Percentiles rank a stretch among this genome's conserved stretches.
Evolutionary conservation across 139 green algal genomes (phyloP).

Genomic region (Chlorella ohadii): DNA sequence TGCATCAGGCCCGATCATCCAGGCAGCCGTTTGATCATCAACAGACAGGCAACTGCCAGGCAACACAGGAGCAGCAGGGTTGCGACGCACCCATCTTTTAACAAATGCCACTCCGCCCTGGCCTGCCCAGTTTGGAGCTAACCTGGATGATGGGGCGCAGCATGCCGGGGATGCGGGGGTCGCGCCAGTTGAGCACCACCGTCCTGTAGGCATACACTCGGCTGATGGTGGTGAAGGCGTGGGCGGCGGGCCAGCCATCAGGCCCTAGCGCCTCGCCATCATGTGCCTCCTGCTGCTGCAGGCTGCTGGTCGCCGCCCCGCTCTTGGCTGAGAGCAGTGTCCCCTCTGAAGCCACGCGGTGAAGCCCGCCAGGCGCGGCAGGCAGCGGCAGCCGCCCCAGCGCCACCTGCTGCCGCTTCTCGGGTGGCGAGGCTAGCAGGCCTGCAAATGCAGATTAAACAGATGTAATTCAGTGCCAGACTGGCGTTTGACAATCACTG

Average conservation of each 20-base stretch:
- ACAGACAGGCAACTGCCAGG: too few relatives aligned
- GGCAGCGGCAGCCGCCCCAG: not conserved
- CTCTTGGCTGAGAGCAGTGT: not conserved
- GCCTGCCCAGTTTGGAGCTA: too few relatives aligned
- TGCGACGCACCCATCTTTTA: too few relatives aligned
- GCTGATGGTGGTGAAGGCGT: slow-evolving; percentile 30
- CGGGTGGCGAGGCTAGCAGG: not conserved
- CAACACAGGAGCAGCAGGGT: too few relatives aligned
- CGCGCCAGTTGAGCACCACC: slow-evolving; percentile 43
- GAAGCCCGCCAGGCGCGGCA: not conserved
- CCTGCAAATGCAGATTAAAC: too few relatives aligned
- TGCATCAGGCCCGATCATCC: too few relatives aligned
- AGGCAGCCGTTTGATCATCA: too few relatives aligned
- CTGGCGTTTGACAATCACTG: too few relatives aligned
- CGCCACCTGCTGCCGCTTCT: not conserved
- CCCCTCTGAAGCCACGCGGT: not conserved
- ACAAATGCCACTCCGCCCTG: too few relatives aligned
- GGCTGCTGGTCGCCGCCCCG: not conserved
- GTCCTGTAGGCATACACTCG: slow-evolving; percentile 41
- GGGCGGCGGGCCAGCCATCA: slow-evolving; percentile 8
- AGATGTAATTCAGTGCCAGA: too few relatives aligned
- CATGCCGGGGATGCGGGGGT: slow-evolving; percentile 42
- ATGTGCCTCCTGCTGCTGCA: not conserved
- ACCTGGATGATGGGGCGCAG: slow-evolving; percentile 52
- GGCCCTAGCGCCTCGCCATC: not conserved